These are phyloP conservation scores for Astrothelium subdiscretum DNA, from an alignment of 495 filamentous ascomycete species.

Conservation along the genomic window DNA sequence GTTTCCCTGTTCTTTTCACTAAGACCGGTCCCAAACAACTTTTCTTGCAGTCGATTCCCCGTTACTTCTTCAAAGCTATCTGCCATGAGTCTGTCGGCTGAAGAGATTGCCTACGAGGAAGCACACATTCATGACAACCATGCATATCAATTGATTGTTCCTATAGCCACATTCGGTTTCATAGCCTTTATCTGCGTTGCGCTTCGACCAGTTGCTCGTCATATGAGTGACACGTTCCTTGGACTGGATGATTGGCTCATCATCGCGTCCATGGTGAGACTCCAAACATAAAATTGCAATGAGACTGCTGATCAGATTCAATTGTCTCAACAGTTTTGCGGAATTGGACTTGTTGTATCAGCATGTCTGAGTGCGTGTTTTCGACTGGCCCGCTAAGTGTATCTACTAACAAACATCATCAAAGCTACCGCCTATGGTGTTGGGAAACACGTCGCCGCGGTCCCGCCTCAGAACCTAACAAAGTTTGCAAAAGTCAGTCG, in stretches of 20 bases:
- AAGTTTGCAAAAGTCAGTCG: not conserved
- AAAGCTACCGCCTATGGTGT: not conserved
- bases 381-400: not conserved
- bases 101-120: not conserved
- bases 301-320: not conserved
- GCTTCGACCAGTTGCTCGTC: not conserved
- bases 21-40: not conserved
- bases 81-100: not conserved
- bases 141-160: not conserved
- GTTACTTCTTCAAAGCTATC: not conserved
- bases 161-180: not conserved
- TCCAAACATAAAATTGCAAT: not conserved
- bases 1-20: not conserved
- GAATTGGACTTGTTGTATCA: not conserved
- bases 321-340: not conserved
- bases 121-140: constrained; percentile 1
- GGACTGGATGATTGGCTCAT: not conserved
- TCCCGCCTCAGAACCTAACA: not conserved
- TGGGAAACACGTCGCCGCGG: not conserved
- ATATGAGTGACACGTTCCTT: not conserved
- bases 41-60: not conserved
- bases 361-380: not conserved
- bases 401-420: not conserved
- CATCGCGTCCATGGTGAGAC: not conserved
- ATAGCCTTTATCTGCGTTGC: not conserved